These are phyloP conservation scores for Coprinopsis strossmayeri DNA, from an alignment of 768 basidiomycete genomes.

Conservation along the genomic window DNA sequence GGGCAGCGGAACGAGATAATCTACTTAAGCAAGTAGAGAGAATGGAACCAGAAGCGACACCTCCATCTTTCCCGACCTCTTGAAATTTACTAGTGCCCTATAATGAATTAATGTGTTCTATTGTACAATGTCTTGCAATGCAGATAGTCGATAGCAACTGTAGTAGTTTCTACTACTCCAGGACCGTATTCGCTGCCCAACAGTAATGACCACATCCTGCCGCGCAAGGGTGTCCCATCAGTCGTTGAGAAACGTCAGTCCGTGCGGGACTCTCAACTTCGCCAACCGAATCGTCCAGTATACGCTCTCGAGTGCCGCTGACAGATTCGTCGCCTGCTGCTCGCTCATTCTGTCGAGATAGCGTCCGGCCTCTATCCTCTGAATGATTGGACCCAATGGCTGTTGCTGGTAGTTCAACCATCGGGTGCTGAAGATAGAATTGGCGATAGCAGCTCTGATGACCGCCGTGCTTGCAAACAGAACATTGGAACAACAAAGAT, in stretches of 20 bases:
- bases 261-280: too few species aligned
- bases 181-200: constrained; percentile 43
- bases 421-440: constrained; percentile 56
- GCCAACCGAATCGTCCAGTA: too few species aligned
- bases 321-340: too few species aligned
- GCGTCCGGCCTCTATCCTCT: too few species aligned
- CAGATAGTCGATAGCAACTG: too few species aligned
- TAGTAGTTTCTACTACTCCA: constrained; percentile 7
- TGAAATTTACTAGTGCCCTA: too few species aligned
- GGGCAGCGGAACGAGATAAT: not conserved
- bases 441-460: constrained; percentile 72
- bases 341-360: too few species aligned
- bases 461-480: constrained; percentile 74
- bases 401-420: constrained; percentile 47
- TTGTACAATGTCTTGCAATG: too few species aligned
- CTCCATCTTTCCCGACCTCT: too few species aligned
- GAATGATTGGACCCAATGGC: too few species aligned
- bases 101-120: too few species aligned
- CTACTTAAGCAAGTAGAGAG: not conserved
- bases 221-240: constrained; percentile 61
- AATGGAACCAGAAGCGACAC: not conserved
- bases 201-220: constrained; percentile 80
- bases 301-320: constrained; percentile 16
- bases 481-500: constrained; percentile 64
- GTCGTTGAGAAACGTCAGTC: too few species aligned